A percentile compares a stretch with the other conserved stretches of the same genome.
Conservation (phyloP, 202 grass and related monocot species). For the Schoenoplectus tabernaemontani region DNA sequence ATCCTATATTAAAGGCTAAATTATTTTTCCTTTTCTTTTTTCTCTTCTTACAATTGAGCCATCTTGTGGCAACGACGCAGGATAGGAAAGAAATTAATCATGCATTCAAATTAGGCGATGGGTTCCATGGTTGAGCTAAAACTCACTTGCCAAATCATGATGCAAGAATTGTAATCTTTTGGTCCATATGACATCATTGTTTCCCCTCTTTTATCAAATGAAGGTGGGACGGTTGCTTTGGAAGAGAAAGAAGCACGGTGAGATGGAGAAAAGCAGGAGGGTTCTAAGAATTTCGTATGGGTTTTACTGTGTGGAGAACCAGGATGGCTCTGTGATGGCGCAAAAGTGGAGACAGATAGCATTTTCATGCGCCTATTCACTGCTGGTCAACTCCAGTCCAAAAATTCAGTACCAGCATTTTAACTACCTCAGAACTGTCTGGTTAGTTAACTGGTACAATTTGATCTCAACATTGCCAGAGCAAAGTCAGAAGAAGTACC, state of each 20-base stretch:
- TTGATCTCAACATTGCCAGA: background rate
- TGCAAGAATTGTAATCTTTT: background rate
- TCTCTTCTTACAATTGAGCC: background rate
- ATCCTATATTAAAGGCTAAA: no score
- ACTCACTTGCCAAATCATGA: background rate
- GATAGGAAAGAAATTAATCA: background rate
- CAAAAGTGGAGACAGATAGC: slow-evolving; percentile 19
- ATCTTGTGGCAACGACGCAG: background rate
- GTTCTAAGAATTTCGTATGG: slow-evolving; percentile 20
- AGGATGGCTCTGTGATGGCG: slow-evolving; percentile 8
- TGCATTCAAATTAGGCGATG: background rate
- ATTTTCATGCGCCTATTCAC: background rate
- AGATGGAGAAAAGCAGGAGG: background rate
- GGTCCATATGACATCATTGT: background rate
- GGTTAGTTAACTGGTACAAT: background rate
- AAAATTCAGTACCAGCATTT: background rate
- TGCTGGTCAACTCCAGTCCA: slow-evolving; percentile 7
- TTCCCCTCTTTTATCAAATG: background rate
- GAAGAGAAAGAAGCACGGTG: slow-evolving; percentile 1
- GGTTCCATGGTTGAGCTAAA: background rate
- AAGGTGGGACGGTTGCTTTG: slow-evolving; percentile 5
- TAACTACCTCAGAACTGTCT: background rate
- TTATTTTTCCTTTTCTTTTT: background rate
- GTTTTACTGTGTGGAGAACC: slow-evolving; percentile 16
- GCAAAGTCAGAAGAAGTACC: background rate